Evolutionary conservation across 2,329 filamentous ascomycete genomes (phyloP), one percentile per base, ranked within the genome.

Genomic region (Ophiostoma quercus): DNA sequence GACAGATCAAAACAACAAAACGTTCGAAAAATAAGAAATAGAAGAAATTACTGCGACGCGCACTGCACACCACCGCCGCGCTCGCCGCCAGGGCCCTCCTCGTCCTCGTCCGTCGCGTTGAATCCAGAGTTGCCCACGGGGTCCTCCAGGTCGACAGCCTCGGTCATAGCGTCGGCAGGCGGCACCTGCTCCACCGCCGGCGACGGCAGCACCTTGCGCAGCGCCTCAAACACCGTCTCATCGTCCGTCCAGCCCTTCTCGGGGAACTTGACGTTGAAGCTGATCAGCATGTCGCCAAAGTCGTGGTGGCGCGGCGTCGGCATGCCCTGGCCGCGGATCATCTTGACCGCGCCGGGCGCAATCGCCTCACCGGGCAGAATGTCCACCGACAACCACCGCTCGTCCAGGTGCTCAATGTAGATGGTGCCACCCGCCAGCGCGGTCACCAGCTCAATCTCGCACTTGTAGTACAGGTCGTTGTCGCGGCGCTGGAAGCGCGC

Each of bases 221-320:
- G 88, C 14, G 89, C 84, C 70, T 92, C 87, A 75, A 96, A 91
- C 73, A 92, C 90, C 71, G 88, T 84, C 19, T 88, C 83, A 68
- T 90, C 84, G 51, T 86, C 78, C 51, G 87, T 86, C 85, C 87
- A 90, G 77, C 87, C 84, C 82, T 89, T 90, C 77, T 92, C 90
- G 67, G 95, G 95, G 86, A 99, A 98, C 82, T 96, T 97, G 82
- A 99, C 93, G 77, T 92, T 90, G 83, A 99, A 99, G 79, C 96
- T 92, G 77, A 99, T 93, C 84, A 95, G 99, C 76, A 99, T 85
- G 82, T 99, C 97, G 77, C 95, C 95, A 78, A 87, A 89, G 81
- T 98, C 92, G 84, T 99, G 95, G 81, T 98, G 95, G 76, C 95
- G 89, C 81, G 88, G 91, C 3, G 95, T 96, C 60, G 95, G 95